Evolutionary conservation across 495 filamentous ascomycete species (phyloP).

Genomic region (Hypoxylon lienhwacheense): DNA sequence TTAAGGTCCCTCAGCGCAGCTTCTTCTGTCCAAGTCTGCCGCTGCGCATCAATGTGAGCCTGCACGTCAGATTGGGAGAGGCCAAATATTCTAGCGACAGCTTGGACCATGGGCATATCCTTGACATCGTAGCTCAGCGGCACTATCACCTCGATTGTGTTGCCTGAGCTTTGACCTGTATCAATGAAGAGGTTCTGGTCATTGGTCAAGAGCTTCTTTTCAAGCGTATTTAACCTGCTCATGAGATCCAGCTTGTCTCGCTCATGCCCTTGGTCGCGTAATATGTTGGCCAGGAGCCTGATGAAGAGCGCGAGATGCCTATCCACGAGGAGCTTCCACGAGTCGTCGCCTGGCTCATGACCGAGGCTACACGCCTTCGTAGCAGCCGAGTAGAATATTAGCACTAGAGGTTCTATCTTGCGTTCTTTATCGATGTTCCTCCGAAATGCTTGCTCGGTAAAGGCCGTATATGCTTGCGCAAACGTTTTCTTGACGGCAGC

Average conservation of each 20-base stretch:
- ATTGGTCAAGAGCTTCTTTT: slow-evolving; percentile 92
- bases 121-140: slow-evolving; percentile 88
- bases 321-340: slow-evolving; percentile 91
- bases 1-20: slow-evolving; percentile 90
- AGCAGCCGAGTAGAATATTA: slow-evolving; percentile 74
- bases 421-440: slow-evolving; percentile 90
- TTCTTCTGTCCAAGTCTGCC: slow-evolving; percentile 82
- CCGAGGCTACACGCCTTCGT: slow-evolving; percentile 85
- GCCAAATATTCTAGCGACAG: slow-evolving; percentile 82
- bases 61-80: slow-evolving; percentile 75
- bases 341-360: slow-evolving; percentile 78
- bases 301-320: slow-evolving; percentile 95
- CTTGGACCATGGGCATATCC: slow-evolving; percentile 93
- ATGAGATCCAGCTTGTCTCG: slow-evolving; percentile 81
- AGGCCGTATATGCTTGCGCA: slow-evolving; percentile 71
- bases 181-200: slow-evolving; percentile 79
- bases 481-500: slow-evolving; percentile 86
- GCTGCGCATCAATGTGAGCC: slow-evolving; percentile 79
- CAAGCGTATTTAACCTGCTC: slow-evolving; percentile 73
- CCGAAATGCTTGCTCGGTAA: slow-evolving; percentile 80
- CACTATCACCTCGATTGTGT: slow-evolving; percentile 73
- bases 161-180: slow-evolving; percentile 56
- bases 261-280: slow-evolving; percentile 73
- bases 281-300: slow-evolving; percentile 74
- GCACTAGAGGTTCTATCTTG: slow-evolving; percentile 88